Base-by-base conservation (phyloP, 306 rosid species). In the Fragaria vesca region DNA sequence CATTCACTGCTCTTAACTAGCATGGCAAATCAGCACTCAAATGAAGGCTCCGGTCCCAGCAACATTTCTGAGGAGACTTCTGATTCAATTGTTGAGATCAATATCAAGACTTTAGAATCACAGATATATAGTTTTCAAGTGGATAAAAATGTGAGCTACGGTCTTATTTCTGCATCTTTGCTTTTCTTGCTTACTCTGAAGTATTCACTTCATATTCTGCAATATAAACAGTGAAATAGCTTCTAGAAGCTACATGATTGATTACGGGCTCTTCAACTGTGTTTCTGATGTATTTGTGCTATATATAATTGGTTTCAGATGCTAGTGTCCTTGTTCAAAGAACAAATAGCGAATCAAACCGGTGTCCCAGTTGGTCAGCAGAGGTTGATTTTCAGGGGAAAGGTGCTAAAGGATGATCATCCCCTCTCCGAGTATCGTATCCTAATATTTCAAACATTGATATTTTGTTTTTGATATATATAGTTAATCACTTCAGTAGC, bases 301-400 rank as follows among this genome's bases (percentile, higher is more conserved):
- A 5, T 62, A 50, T 78, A 24, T 10, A 11, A 8, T 43, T 12
- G 21, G 21, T 87, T 87, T 86, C 93, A 96, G 99, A 90, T 91
- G 92, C 89, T 80, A 32, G 88, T 96, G 85, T 83, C 88, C 0
- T 69, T 52, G 73, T 93, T 96, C 87, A 96, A 96, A 88, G 94
- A 96, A 84, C 90, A 91, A 87, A 88, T 96, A 81, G 97, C 96
- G 2, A 76, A 81, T 84, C 92, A 93, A 85, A 76, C 58, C 55
- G 96, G 98, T 69, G 80, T 96, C 51, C 99, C 99, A 38, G 94
- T 89, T 77, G 84, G 71, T 84, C 97, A 83, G 88, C 99, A 96
- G 76, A 93, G 99, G 12, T 84, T 96, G 71, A 96, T 96, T 42
- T 96, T 96, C 83, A 90, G 99, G 87, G 99, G 99, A 78, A 96